Base-by-base conservation (phyloP, 2,329 filamentous ascomycete species). In the Penicillium thymicola region DNA sequence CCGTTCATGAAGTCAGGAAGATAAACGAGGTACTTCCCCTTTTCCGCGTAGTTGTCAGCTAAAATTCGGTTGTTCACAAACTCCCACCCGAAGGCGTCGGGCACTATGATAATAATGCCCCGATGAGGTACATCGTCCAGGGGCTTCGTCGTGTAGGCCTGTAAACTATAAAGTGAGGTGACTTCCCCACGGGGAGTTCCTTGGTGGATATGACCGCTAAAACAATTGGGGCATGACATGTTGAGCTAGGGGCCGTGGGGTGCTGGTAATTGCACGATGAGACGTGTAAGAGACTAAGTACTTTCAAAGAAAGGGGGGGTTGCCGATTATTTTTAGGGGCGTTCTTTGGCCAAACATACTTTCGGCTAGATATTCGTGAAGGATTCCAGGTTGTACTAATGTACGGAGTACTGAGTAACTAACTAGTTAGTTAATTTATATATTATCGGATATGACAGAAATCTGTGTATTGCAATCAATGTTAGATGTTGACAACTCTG, bases 1-100 rank as follows among this genome's bases (percentile, higher is more conserved):
- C 78, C 79, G 57, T 75, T 70, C 76, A 85, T 84, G 51, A 85
- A 83, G 54, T 85, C 82, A 0, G 82, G 83, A n/a, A 82, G 60
- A 58, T 82, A 81, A 36, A 85, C 81, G 9, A 69, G 72, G 63
- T 78, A 83, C 14, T 72, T 71, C 5, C 78, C 78, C 63, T 79
- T 79, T 56, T 75, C 73, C n/a, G 82, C 81, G 61, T 82, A 83
- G 41, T 70, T 69, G 62, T 85, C 83, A 5, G 81, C 81, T 34
- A 85, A 67, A 6, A 84, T 67, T 37, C 79, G 75, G 50, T 76
- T 78, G 67, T 85, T 85, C 23, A 77, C 69, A 59, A 85, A 79
- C 2, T 76, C 72, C 77, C 81, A 82, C 16, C 82, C 82, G 61
- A 85, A 84, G 0, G 78, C 78, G 64, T 85, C 83, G 0, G 82